Evolutionary conservation across 768 basidiomycete genomes (phyloP).

Genomic region (Leccinum ochraceum): DNA sequence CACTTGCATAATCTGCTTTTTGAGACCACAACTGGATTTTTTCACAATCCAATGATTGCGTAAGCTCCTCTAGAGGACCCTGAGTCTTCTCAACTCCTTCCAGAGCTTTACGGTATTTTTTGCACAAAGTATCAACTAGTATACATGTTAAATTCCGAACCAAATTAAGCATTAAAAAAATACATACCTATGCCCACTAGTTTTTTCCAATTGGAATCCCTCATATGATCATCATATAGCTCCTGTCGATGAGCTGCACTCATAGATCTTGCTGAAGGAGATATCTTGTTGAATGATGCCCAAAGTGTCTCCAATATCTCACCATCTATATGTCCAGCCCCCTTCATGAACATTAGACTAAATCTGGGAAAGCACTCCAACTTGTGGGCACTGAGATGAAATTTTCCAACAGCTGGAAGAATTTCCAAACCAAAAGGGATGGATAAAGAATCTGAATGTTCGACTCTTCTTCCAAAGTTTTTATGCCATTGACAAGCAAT

Average conservation of each 20-base stretch:
- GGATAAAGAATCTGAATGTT: neutral
- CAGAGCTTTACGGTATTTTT: neutral
- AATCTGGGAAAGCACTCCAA: conserved; percentile 27
- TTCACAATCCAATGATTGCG: neutral
- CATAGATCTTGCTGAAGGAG: conserved; percentile 24
- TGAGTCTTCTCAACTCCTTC: neutral
- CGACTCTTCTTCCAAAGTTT: conserved; percentile 7
- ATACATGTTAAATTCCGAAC: neutral
- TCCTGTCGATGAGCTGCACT: conserved; percentile 27
- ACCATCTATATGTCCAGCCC: conserved; percentile 31
- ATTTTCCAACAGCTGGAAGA: conserved; percentile 25
- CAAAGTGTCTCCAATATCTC: conserved; percentile 40
- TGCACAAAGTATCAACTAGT: neutral
- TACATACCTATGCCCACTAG: neutral
- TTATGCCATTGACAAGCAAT: conserved; percentile 29
- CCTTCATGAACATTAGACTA: conserved; percentile 17
- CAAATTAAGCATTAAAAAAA: neutral
- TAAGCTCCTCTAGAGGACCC: neutral
- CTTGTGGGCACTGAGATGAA: conserved; percentile 34
- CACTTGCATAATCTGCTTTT: neutral
- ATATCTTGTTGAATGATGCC: conserved; percentile 31
- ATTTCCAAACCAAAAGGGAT: conserved; percentile 3
- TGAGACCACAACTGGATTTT: neutral
- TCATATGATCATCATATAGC: conserved; percentile 10
- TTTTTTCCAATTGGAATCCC: conserved; percentile 6